phyloP scores from a whole-genome alignment of 139 green algal genomes.

The Tetratostichococcus sp. region DNA sequence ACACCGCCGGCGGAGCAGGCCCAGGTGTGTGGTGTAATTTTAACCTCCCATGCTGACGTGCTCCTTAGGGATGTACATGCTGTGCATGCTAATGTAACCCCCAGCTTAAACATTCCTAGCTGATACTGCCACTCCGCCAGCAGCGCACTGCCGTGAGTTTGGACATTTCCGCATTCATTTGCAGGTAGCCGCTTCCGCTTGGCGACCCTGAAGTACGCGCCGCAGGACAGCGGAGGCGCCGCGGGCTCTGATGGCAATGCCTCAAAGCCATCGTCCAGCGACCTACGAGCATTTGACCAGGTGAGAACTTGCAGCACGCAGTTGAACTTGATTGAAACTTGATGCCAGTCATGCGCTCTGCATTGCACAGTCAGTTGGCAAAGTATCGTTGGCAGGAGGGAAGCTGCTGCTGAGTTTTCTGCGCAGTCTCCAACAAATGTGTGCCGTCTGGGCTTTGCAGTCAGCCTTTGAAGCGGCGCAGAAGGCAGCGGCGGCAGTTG shows the following conservation, averaged over 20 bases:
- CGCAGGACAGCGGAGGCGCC: too few relatives aligned
- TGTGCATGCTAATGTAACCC: conserved; percentile 13
- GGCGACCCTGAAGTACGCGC: not conserved
- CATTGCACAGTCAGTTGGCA: not conserved
- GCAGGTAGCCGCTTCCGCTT: not conserved
- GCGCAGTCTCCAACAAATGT: not conserved
- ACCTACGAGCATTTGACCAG: not conserved
- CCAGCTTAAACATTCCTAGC: not conserved
- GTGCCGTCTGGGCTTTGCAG: not conserved
- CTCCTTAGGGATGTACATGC: conserved; percentile 3
- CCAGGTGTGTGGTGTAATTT: too few relatives aligned
- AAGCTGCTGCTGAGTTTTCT: not conserved
- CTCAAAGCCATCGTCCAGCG: not conserved
- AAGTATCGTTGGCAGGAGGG: not conserved
- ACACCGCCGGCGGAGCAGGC: not conserved
- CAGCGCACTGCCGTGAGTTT: not conserved
- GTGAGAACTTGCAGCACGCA: not conserved
- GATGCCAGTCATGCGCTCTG: not conserved
- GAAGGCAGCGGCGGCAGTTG: conserved; percentile 2
- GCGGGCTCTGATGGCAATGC: too few relatives aligned
- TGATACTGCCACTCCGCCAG: not conserved
- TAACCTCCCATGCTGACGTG: too few relatives aligned
- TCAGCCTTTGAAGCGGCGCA: conserved; percentile 4
- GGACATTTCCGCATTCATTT: not conserved
- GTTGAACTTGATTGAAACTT: not conserved